These are phyloP conservation scores for Venturia oleaginea DNA, from an alignment of 2,329 filamentous ascomycete species.

Conservation along the genomic window DNA sequence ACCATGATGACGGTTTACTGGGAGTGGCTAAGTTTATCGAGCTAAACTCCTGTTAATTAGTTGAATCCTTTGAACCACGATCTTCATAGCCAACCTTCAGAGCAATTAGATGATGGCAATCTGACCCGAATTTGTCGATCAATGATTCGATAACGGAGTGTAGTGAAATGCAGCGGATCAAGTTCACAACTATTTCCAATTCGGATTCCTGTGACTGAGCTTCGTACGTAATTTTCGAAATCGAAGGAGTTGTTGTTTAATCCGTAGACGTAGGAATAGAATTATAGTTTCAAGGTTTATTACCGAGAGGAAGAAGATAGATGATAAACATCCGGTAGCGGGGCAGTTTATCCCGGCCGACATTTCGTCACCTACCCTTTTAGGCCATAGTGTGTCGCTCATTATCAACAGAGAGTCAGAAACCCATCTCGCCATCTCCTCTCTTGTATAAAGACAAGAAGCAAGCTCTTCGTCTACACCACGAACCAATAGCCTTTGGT, in stretches of 20 bases:
- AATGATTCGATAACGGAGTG: neutral
- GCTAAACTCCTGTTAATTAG: neutral
- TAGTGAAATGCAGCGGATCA: neutral
- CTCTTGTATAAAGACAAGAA: neutral
- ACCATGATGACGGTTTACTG: slow-evolving; percentile 30
- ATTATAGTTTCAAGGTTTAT: neutral
- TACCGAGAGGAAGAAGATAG: neutral
- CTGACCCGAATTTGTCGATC: neutral
- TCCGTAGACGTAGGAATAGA: neutral
- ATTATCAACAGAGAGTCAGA: neutral
- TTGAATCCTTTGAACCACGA: too few relatives aligned
- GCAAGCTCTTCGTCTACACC: neutral
- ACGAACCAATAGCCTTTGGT: neutral
- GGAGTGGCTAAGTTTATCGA: neutral
- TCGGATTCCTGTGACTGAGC: neutral
- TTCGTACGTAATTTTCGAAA: neutral
- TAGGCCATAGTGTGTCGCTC: neutral
- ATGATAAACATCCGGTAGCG: neutral
- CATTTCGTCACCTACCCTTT: neutral
- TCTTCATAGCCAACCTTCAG: neutral
- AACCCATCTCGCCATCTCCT: neutral
- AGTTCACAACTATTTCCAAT: neutral
- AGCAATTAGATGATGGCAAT: neutral
- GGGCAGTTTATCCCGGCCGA: neutral
- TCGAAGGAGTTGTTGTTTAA: neutral